Evolutionary conservation across 805 yeast genomes (phyloP).

Genomic region (Tetrapisispora arboricola): DNA sequence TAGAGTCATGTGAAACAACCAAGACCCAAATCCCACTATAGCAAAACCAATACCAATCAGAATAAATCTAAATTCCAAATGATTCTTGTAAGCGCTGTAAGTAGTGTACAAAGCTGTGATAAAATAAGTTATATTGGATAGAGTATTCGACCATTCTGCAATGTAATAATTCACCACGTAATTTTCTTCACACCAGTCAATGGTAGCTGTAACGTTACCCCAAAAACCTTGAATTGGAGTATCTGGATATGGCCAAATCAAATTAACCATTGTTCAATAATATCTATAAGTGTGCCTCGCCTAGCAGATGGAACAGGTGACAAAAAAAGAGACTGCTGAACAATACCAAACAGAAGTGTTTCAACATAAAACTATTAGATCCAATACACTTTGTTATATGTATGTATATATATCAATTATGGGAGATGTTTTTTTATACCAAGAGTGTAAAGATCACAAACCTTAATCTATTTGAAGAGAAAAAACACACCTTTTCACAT

Average conservation of each 20-base stretch:
- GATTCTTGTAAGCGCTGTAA: constrained; percentile 46
- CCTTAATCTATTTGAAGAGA: too few species aligned
- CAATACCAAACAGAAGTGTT: too few species aligned
- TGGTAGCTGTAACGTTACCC: constrained; percentile 87
- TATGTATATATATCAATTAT: too few species aligned
- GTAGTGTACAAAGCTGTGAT: constrained; percentile 55
- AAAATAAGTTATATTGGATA: constrained; percentile 57
- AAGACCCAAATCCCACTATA: constrained; percentile 84
- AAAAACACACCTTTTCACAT: too few species aligned
- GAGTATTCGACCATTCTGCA: constrained; percentile 84
- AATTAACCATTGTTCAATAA: not conserved
- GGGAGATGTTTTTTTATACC: too few species aligned
- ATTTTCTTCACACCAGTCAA: constrained; percentile 98
- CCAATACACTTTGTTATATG: too few species aligned
- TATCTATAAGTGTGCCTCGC: not conserved
- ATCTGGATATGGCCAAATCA: constrained; percentile 40
- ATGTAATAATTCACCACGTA: constrained; percentile 76
- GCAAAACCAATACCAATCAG: constrained; percentile 71
- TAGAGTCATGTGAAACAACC: constrained; percentile 95
- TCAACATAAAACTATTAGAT: too few species aligned
- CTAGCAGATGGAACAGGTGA: too few species aligned
- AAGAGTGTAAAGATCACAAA: too few species aligned
- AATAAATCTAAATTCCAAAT: constrained; percentile 60
- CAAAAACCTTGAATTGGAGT: constrained; percentile 53
- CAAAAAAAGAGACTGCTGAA: too few species aligned